Conservation (phyloP, 305 asterid species). For the Solanum chacoense region DNA sequence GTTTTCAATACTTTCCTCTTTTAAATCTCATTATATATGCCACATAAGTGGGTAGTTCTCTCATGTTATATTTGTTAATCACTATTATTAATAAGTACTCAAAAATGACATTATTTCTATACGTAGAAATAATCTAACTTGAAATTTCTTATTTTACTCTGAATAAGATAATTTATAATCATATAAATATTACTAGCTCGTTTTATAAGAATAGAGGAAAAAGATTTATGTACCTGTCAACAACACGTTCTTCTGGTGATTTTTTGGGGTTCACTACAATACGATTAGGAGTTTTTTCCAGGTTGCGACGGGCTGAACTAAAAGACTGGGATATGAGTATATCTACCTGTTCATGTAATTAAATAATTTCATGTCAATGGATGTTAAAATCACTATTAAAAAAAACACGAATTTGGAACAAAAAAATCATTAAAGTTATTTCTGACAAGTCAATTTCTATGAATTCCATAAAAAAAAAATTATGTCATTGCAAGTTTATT, state of each 20-base stretch:
- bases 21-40: neutral
- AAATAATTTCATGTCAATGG: neutral
- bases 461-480: too few relatives aligned
- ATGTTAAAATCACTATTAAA: neutral
- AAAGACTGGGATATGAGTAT: constrained; percentile 42
- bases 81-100: neutral
- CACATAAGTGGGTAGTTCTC: neutral
- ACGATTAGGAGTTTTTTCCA: constrained; percentile 15
- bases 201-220: neutral
- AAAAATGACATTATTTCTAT: neutral
- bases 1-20: neutral
- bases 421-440: neutral
- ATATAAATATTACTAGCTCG: too few relatives aligned
- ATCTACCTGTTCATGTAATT: constrained; percentile 38
- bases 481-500: neutral
- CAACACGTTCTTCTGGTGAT: neutral
- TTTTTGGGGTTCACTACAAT: neutral
- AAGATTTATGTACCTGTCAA: neutral
- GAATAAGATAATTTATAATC: too few relatives aligned
- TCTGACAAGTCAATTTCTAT: neutral
- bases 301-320: constrained; percentile 27
- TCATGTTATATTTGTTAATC: neutral
- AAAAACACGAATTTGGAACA: neutral
- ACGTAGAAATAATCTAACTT: neutral
- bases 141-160: neutral